Percentiles rank a stretch among this genome's conserved stretches.
Evolutionary conservation across 305 asterid genomes (phyloP).

Genomic region (Euphrasia arctica): DNA sequence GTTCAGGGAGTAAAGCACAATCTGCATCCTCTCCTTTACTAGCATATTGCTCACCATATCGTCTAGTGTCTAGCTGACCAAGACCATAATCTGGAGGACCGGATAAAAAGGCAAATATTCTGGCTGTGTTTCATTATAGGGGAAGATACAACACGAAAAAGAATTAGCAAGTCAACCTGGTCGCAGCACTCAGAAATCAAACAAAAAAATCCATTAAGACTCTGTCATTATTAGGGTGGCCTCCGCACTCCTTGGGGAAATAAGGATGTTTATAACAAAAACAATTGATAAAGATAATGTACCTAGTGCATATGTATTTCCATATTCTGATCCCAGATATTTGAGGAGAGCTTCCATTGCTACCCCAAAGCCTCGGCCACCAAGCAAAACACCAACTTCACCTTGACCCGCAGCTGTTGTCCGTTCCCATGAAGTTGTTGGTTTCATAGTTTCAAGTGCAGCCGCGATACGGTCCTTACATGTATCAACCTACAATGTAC

Average conservation of each 20-base stretch:
- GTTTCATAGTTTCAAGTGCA: conserved; percentile 88
- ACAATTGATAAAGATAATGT: conserved; percentile 23
- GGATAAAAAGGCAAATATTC: conserved; percentile 89
- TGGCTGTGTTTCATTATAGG: conserved; percentile 61
- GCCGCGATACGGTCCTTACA: conserved; percentile 87
- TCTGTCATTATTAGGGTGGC: conserved; percentile 2
- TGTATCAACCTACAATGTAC: conserved; percentile 67
- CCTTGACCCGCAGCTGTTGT: conserved; percentile 87
- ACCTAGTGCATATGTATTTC: conserved; percentile 94
- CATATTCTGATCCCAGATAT: conserved; percentile 94
- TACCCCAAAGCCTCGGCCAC: conserved; percentile 95
- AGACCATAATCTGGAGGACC: conserved; percentile 99
- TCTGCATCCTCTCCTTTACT: conserved; percentile 99
- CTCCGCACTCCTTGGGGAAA: conserved; percentile 17
- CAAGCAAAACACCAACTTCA: conserved; percentile 81
- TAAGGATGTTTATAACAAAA: not conserved
- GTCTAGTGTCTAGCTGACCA: conserved; percentile 92
- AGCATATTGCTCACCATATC: conserved; percentile 99
- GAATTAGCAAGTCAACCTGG: conserved; percentile 28
- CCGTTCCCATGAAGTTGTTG: conserved; percentile 95
- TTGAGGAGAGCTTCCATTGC: conserved; percentile 93
- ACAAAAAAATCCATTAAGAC: conserved; percentile 13
- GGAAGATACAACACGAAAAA: conserved; percentile 27
- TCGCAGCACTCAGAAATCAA: conserved; percentile 23
- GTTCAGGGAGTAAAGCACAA: conserved; percentile 97